Percentiles rank a stretch among this genome's conserved stretches.
Evolutionary conservation across 306 rosid genomes (phyloP).

Genomic region (Lathyrus aphaca): DNA sequence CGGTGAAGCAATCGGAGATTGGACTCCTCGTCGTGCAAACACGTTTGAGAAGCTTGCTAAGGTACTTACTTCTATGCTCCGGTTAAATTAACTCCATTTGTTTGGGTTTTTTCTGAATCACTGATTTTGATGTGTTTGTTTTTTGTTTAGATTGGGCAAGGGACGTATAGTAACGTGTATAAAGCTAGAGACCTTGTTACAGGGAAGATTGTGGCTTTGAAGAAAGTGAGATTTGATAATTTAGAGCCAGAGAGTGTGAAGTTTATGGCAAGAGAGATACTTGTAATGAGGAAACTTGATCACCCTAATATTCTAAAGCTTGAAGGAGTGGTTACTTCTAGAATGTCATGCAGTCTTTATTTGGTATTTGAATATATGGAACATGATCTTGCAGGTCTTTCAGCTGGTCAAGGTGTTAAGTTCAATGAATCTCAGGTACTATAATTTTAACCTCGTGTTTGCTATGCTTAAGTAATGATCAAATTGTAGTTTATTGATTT

Average conservation of each 20-base stretch:
- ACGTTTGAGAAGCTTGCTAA: constrained; percentile 93
- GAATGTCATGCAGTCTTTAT: constrained; percentile 98
- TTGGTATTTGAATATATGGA: constrained; percentile 96
- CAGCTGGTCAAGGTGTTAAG: constrained; percentile 75
- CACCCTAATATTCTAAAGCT: constrained; percentile 97
- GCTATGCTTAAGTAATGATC: constrained; percentile 27
- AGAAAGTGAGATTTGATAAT: constrained; percentile 95
- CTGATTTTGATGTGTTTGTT: background rate
- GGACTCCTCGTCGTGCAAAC: constrained; percentile 97
- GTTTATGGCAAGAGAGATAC: constrained; percentile 98
- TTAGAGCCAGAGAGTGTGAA: constrained; percentile 97
- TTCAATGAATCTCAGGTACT: constrained; percentile 95
- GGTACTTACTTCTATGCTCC: constrained; percentile 43
- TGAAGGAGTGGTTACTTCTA: constrained; percentile 91
- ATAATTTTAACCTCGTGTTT: constrained; percentile 35
- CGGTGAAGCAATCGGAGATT: constrained; percentile 86
- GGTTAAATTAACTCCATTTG: background rate
- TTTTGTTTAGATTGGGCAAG: constrained; percentile 90
- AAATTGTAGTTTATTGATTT: constrained; percentile 11
- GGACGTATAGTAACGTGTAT: constrained; percentile 97
- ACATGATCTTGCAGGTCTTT: constrained; percentile 97
- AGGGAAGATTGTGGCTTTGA: constrained; percentile 90
- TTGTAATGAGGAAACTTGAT: constrained; percentile 83
- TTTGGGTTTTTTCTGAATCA: constrained; percentile 23
- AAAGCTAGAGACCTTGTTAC: constrained; percentile 83